Evolutionary conservation across 192 early-diverging fungal genomes (phyloP), one percentile per base, ranked within the genome.

Genomic region (Coemansia sp.): DNA sequence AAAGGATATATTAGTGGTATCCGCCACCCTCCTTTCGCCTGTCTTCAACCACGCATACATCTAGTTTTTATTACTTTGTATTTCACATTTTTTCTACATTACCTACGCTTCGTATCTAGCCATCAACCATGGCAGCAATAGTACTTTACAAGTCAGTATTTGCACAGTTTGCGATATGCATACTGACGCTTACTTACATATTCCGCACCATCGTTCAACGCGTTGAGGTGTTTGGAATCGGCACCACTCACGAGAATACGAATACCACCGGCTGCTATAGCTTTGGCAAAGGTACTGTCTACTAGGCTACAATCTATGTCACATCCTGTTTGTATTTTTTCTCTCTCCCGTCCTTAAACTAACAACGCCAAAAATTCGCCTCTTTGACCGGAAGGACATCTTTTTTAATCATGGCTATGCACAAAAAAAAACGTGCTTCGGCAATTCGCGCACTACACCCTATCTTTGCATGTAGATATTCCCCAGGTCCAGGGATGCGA

Each of bases 401-500:
- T 9, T 11, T 20, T 17, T 9, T 58, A 50, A 50, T 50, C 20
- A 8, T n/a, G 46, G n/a, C 46, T 50, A 20, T 48, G 46, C 19
- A 50, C 46, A 20, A 19, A 5, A 29, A 11, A 31, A 58, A 32
- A 2, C 15, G 31, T 34, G 55, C 15, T 2, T 58, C 55, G 55
- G 55, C 55, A 58, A 31, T 58, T 58, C 22, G 55, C 17, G 55
- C 17, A 58, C 55, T 62, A 42, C 31, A 62, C 40, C 24, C 20
- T 20, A 20, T 31, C 61, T 7, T 11, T 20, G 13, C 27, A 4
- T 40, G 38, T 82, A 82, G 80, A 77, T 36, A 67, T 73, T 19
- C 64, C 63, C 12, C 44, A 71, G 62, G 27, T 82, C 11, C 80
- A 89, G 31, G 84, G 84, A n/a, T 89, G 88, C 32, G 88, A 89